Base-by-base conservation (phyloP, 225 moss, liverwort and hornwort species). In the Ulota crispa region DNA sequence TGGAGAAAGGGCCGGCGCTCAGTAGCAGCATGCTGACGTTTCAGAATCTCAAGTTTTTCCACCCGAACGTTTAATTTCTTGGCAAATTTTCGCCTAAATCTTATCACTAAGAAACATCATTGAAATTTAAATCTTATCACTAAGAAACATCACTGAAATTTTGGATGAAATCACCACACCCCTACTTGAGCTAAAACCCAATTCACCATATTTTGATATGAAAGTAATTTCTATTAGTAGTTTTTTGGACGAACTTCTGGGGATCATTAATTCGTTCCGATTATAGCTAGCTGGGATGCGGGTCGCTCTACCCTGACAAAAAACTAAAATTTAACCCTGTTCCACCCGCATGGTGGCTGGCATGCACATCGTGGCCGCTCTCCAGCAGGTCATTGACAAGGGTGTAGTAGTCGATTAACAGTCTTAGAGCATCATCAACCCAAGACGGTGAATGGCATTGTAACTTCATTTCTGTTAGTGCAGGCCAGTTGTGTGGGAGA, bases 1-100 rank as follows among this genome's bases (percentile, higher is more conserved):
- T 88, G 21, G 83, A 88, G 80, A 85, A 80, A 74, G 88, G 83
- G 6, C 41, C 68, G 6, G 73, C 1, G 18, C 27, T 68, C 15
- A 85, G 85, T 69, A 88, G 60, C 28, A 85, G 88, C 68, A 28
- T 23, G 65, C 78, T 88, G 18, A 31, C 54, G 2, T 45, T 80
- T 43, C 79, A 83, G 69, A 73, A 10, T 3, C 75, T 82, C 20
- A 67, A 53, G 34, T 37, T 61, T 31, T 85, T 80, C 70, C 72
- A 73, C 0, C 54, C 80, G 0, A 83, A 85, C 10, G 62, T n/a
- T n/a, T n/a, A n/a, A n/a, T n/a, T n/a, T n/a, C n/a, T 77, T 8
- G 80, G 83, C 77, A 32, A 66, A 57, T 83, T 85, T 57, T 15
- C 83, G 65, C 83, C 85, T 56, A 85, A 85, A 6, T 7, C 37